A percentile compares a stretch with the other conserved stretches of the same genome.
Evolutionary conservation across 345 rosid genomes (phyloP).

Genomic region (Populus nigra): DNA sequence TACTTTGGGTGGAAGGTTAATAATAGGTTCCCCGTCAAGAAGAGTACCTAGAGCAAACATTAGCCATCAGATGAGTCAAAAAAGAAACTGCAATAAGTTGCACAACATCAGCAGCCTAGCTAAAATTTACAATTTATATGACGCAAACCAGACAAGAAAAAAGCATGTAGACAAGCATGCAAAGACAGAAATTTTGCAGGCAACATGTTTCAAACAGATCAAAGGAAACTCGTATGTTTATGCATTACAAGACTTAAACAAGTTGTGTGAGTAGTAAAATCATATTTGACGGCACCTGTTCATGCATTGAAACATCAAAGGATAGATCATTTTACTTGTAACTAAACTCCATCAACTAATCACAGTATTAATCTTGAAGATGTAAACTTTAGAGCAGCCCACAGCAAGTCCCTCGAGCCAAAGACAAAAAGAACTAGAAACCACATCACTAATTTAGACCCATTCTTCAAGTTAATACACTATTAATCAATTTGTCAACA

Average conservation of each 20-base stretch:
- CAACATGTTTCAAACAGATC: background rate
- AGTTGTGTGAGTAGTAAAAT: background rate
- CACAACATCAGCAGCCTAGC: constrained; percentile 13
- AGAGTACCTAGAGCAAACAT: constrained; percentile 52
- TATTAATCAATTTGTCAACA: background rate
- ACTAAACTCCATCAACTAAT: background rate
- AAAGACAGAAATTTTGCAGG: background rate
- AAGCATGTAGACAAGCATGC: background rate
- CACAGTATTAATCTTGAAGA: background rate
- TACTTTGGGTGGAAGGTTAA: constrained; percentile 71
- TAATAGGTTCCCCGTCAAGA: constrained; percentile 88
- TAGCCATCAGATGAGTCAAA: constrained; percentile 8
- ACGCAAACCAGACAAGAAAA: background rate
- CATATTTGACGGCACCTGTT: background rate
- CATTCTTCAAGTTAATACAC: background rate
- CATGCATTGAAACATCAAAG: background rate
- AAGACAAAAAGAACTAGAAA: background rate
- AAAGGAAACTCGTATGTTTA: background rate
- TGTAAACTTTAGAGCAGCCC: background rate
- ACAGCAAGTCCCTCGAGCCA: background rate
- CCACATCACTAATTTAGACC: background rate
- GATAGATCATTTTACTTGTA: background rate
- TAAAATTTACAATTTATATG: constrained; percentile 4
- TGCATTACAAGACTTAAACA: background rate
- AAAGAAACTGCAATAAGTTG: constrained; percentile 1